phyloP scores from a whole-genome alignment of 805 yeast genomes.

The Yamadazyma ubonensis region DNA sequence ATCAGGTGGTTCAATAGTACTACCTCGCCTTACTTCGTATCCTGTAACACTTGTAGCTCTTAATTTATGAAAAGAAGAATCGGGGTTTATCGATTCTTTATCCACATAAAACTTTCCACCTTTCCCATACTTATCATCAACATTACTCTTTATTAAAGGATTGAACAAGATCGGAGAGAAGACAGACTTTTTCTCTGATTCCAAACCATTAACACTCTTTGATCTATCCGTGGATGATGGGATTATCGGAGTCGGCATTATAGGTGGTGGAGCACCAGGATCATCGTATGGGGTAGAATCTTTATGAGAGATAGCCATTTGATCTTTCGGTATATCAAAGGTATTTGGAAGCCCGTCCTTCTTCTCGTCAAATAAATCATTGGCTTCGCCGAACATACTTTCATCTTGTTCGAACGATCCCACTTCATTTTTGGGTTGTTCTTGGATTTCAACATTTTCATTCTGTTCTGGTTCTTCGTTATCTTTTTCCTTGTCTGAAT shows the following conservation, averaged over 20 bases:
- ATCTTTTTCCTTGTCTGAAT: constrained; percentile 5
- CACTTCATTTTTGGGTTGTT: too few species aligned
- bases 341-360: too few species aligned
- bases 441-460: neutral
- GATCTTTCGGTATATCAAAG: constrained; percentile 56
- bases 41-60: constrained; percentile 40
- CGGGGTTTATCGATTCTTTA: constrained; percentile 27
- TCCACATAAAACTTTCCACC: constrained; percentile 88
- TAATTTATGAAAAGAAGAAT: constrained; percentile 19
- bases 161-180: constrained; percentile 83
- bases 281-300: constrained; percentile 54
- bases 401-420: constrained; percentile 4
- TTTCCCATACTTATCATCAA: constrained; percentile 80
- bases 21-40: constrained; percentile 15
- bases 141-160: constrained; percentile 69
- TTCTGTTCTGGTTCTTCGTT: neutral
- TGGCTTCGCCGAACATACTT: neutral
- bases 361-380: neutral
- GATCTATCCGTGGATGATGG: constrained; percentile 19
- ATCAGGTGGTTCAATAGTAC: constrained; percentile 1
- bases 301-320: constrained; percentile 47
- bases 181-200: constrained; percentile 53
- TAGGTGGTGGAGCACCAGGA: constrained; percentile 82
- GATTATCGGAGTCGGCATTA: constrained; percentile 48
- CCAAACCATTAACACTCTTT: too few species aligned